phyloP scores from a whole-genome alignment of 2,329 filamentous ascomycete genomes.

The Rachicladosporium sp. region DNA sequence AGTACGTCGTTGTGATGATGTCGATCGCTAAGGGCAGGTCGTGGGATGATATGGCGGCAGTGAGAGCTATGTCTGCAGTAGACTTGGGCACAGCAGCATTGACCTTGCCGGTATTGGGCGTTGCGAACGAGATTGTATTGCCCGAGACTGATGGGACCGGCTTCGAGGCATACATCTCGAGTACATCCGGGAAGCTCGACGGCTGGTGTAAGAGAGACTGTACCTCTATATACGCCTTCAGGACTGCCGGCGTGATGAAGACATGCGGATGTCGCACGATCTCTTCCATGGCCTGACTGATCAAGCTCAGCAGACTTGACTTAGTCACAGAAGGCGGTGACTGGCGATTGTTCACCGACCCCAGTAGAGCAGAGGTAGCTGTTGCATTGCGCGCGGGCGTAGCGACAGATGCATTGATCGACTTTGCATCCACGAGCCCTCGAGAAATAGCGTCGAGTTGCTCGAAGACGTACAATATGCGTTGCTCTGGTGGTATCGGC shows the following conservation, averaged over 20 bases:
- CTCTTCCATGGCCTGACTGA: conserved; percentile 49
- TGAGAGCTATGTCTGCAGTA: conserved; percentile 61
- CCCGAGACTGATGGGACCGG: conserved; percentile 50
- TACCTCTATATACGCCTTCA: conserved; percentile 63
- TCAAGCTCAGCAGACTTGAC: conserved; percentile 26
- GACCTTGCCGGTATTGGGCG: conserved; percentile 51
- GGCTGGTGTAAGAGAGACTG: conserved; percentile 62
- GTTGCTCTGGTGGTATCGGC: conserved; percentile 17
- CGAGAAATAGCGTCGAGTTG: conserved; percentile 18
- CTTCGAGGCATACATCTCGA: conserved; percentile 75
- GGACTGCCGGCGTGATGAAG: conserved; percentile 62
- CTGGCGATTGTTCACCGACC: conserved; percentile 28
- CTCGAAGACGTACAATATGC: conserved; percentile 21
- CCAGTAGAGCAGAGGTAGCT: conserved; percentile 44
- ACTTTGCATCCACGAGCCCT: conserved; percentile 12
- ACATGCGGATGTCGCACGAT: conserved; percentile 64
- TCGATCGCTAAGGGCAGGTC: conserved; percentile 67
- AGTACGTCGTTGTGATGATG: conserved; percentile 59
- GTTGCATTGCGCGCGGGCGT: conserved; percentile 17
- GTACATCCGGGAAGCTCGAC: conserved; percentile 64
- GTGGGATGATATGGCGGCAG: conserved; percentile 65
- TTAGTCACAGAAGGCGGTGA: conserved; percentile 23
- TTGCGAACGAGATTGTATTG: conserved; percentile 40
- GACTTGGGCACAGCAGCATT: conserved; percentile 55
- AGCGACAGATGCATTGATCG: conserved; percentile 3